Evolutionary conservation across 352 stramenopile species (phyloP), one percentile per base, ranked within the genome.

Genomic region (Phytophthora kernoviae): DNA sequence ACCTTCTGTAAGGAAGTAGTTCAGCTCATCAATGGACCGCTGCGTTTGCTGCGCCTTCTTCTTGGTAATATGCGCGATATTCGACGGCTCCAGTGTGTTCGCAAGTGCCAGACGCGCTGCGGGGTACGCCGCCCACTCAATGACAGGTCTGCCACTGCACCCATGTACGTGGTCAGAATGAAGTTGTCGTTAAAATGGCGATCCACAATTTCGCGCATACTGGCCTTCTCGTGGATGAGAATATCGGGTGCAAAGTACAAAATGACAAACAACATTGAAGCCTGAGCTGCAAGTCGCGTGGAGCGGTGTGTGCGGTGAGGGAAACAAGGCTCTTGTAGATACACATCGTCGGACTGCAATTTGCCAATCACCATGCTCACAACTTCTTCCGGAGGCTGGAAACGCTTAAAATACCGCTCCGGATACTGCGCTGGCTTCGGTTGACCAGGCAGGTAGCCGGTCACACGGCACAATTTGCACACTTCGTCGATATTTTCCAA

Each of bases 141-240:
- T 48, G 81, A 94, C 10, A 98, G 66, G 68, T 98, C 94, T 0
- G 95, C 91, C 17, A 97, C 87, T 12, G 94, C 79, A 21, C 96
- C 96, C 92, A 98, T 98, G 70, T 98, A 98, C n/a, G 86, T 97
- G 33, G 91, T 87, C 44, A 98, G 70, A 49, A 98, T 96, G 59
- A 97, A 98, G 78, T 98, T 98, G 73, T 98, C 96, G 61, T 96
- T 96, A 63, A 98, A 98, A 64, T 97, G 93, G 20, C 91, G 91
- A 73, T 98, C 95, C 4, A 98, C 94, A 53, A 98, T 96, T 70
- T 98, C 93, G 39, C 95, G 88, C 88, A 98, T 96, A 49, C 76
- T 97, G 39, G 86, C 78, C 43, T 93, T 89, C 30, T 98, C 91
- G 55, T 96, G 86, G 56, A 96, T 96, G 15, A 98, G 53, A 54